Conservation (phyloP, 768 basidiomycete genomes). For the Lyophyllum atratum region DNA sequence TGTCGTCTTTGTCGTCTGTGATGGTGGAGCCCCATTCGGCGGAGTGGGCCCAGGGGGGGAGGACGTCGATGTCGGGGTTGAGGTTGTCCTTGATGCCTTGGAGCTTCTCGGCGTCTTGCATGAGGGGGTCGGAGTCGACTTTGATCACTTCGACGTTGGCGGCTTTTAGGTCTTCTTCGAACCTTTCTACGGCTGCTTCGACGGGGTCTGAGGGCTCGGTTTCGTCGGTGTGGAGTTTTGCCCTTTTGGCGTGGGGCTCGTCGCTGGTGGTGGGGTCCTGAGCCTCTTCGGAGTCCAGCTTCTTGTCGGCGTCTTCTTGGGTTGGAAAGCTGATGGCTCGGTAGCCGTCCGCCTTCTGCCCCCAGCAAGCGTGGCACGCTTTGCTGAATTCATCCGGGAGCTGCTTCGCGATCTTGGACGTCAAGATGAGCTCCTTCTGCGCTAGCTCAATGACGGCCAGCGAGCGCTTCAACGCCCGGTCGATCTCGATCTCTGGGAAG, state of each 20-base stretch:
- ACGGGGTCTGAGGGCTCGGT: neutral
- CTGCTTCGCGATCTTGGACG: constrained; percentile 43
- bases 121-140: constrained; percentile 6
- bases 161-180: constrained; percentile 40
- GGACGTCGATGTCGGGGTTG: constrained; percentile 11
- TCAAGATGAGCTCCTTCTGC: constrained; percentile 51
- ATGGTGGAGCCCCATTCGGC: constrained; percentile 3
- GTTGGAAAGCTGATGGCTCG: constrained; percentile 29
- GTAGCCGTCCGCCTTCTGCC: constrained; percentile 43
- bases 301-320: constrained; percentile 6
- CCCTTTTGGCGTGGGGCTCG: constrained; percentile 17
- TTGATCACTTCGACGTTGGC: constrained; percentile 31
- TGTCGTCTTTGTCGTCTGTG: neutral
- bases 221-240: constrained; percentile 16
- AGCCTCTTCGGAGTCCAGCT: constrained; percentile 1
- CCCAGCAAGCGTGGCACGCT: constrained; percentile 53
- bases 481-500: constrained; percentile 48
- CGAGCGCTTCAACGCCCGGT: constrained; percentile 47
- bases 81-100: constrained; percentile 14
- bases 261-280: neutral
- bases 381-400: constrained; percentile 53
- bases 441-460: constrained; percentile 44
- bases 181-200: constrained; percentile 23
- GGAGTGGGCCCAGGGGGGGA: constrained; percentile 8
- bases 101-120: constrained; percentile 13